Base-by-base conservation (phyloP, 768 basidiomycete species). In the Mycena belliarum region DNA sequence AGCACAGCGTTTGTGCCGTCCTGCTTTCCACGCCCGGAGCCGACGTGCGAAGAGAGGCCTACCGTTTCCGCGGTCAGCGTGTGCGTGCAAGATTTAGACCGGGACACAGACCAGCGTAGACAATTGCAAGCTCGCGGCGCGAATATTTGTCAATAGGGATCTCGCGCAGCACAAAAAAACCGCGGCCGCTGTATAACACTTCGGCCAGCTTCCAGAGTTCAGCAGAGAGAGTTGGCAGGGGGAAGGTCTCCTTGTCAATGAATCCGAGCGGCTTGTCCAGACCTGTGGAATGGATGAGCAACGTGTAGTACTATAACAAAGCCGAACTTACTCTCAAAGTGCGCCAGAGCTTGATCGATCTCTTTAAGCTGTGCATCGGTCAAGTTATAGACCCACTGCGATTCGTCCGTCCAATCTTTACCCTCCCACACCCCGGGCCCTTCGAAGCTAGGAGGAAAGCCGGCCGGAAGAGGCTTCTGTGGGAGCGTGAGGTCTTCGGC, bases 131-230 rank as follows among this genome's bases (percentile, higher is more conserved):
- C 23, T 81, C 75, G 9, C 63, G 66, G 26, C 70, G 72, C 11
- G 73, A 69, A 64, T 81, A 79, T 24, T 71, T 70, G 49, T 78
- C 74, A 44, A 80, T 63, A 9, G 77, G 78, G 26, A 81, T 73
- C n/a, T 76, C 73, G 25, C 79, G 72, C 24, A 81, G 51, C 44
- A 81, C 79, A 64, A 79, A 80, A 69, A 81, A 81, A 0, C 79
- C 79, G 45, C 79, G 72, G 8, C 79, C 79, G 21, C 68, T 69
- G 58, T 79, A 77, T 12, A 81, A 69, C 48, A 78, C 77, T 21
- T 73, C 52, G 0, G 77, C 73, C n/a, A 81, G 66, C 14, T 65
- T 70, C 43, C 69, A 53, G 14, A 81, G 70, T 25, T 65, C 69
- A 2, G 68, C 32, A 28, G 75, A 68, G 16, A 81, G 65, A 0